A percentile compares a stretch with the other conserved stretches of the same genome.
phyloP scores from a whole-genome alignment of 306 rosid species.

The Crataegus laevigata region DNA sequence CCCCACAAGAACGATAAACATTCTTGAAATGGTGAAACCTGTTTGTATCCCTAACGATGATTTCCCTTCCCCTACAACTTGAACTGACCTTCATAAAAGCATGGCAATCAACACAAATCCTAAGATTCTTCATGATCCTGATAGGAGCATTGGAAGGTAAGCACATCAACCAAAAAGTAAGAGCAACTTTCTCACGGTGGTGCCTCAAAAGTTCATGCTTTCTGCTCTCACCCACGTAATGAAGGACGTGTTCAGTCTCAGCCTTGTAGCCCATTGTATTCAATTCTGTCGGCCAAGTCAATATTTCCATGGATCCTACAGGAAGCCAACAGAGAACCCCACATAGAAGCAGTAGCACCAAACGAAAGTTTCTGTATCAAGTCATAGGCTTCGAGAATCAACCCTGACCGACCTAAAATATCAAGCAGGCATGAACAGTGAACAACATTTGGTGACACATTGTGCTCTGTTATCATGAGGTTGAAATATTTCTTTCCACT shows the following conservation, averaged over 20 bases:
- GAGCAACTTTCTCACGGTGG: constrained; percentile 83
- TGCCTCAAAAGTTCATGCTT: constrained; percentile 67
- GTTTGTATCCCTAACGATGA: constrained; percentile 73
- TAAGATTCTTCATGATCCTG: constrained; percentile 84
- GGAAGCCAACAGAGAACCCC: constrained; percentile 89
- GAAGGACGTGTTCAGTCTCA: constrained; percentile 58
- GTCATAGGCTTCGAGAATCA: constrained; percentile 44
- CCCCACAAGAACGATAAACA: constrained; percentile 62
- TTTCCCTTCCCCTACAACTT: constrained; percentile 38
- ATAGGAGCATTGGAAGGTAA: constrained; percentile 58
- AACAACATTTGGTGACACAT: constrained; percentile 50
- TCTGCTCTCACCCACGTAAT: constrained; percentile 54
- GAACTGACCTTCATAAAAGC: constrained; percentile 67
- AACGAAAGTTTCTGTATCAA: constrained; percentile 59
- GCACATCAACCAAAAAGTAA: constrained; percentile 63
- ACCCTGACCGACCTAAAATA: constrained; percentile 70
- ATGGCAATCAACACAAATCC: constrained; percentile 92
- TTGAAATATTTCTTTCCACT: constrained; percentile 59
- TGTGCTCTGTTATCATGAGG: constrained; percentile 51
- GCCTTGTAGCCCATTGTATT: constrained; percentile 48
- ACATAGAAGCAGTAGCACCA: constrained; percentile 58
- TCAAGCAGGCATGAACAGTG: constrained; percentile 82
- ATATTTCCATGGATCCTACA: constrained; percentile 57
- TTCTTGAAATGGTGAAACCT: constrained; percentile 68
- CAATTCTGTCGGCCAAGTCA: constrained; percentile 60